These are phyloP conservation scores for Metarhizium brunneum DNA, from an alignment of 2,329 filamentous ascomycete genomes.

Conservation along the genomic window DNA sequence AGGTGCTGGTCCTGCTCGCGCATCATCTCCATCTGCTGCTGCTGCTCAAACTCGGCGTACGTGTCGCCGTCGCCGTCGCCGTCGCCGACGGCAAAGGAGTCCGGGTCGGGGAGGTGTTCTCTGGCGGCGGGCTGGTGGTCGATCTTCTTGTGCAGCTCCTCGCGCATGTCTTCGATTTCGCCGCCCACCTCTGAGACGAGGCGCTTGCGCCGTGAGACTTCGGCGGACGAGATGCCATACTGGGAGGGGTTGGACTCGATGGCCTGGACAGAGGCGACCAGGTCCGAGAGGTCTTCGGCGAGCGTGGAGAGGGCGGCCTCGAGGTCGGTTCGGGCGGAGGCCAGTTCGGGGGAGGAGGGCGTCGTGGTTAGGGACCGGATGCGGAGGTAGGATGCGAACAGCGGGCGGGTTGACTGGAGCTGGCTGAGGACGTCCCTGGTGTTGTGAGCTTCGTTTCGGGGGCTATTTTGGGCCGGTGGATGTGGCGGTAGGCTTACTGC, in stretches of 20 bases:
- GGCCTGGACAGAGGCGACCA: conserved; percentile 76
- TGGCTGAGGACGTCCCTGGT: conserved; percentile 78
- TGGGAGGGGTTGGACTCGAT: conserved; percentile 80
- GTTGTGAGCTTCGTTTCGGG: neutral
- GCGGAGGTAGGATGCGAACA: conserved; percentile 91
- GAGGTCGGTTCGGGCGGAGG: conserved; percentile 65
- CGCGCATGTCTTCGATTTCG: conserved; percentile 83
- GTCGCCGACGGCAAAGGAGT: conserved; percentile 45
- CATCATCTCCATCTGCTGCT: conserved; percentile 87
- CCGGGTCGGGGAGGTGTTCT: conserved; percentile 44
- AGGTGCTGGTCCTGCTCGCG: conserved; percentile 88
- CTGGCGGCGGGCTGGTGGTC: conserved; percentile 22
- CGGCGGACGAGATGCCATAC: conserved; percentile 75
- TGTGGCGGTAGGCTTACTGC: conserved; percentile 34
- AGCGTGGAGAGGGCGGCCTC: conserved; percentile 56
- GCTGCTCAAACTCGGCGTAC: conserved; percentile 79
- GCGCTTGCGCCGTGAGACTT: conserved; percentile 69
- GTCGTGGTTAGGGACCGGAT: conserved; percentile 78
- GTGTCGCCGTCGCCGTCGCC: conserved; percentile 41
- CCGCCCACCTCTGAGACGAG: conserved; percentile 83
- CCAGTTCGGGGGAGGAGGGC: conserved; percentile 71
- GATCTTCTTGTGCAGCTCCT: conserved; percentile 61
- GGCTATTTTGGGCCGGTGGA: neutral
- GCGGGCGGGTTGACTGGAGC: conserved; percentile 68
- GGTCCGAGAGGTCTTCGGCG: conserved; percentile 77